Conservation (phyloP, 1,284 basidiomycete genomes). For the Abortiporus biennis region DNA sequence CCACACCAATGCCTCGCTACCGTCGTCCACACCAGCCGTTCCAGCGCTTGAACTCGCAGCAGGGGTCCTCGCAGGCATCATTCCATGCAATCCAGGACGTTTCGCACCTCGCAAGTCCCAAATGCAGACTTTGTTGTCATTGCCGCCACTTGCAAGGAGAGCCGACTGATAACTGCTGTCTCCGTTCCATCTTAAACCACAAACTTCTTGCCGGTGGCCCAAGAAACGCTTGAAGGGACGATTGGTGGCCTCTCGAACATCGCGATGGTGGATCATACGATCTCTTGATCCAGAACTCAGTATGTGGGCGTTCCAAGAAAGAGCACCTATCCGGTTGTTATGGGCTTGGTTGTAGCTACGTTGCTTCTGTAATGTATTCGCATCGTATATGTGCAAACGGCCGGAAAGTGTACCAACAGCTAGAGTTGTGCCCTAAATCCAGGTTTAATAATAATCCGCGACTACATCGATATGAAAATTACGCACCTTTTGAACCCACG, state of each 20-base stretch:
- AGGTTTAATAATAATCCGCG: neutral
- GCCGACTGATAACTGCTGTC: slow-evolving; percentile 37
- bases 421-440: slow-evolving; percentile 69
- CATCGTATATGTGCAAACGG: slow-evolving; percentile 92
- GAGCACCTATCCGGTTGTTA: slow-evolving; percentile 81
- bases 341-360: slow-evolving; percentile 90
- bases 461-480: neutral
- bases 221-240: slow-evolving; percentile 75
- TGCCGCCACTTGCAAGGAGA: slow-evolving; percentile 86
- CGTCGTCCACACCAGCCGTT: slow-evolving; percentile 31
- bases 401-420: slow-evolving; percentile 91
- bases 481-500: slow-evolving; percentile 86
- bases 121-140: slow-evolving; percentile 97
- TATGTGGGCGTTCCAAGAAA: slow-evolving; percentile 92
- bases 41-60: slow-evolving; percentile 21
- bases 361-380: slow-evolving; percentile 68
- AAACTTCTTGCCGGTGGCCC: slow-evolving; percentile 93
- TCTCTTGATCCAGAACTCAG: slow-evolving; percentile 92
- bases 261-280: slow-evolving; percentile 86
- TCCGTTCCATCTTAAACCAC: slow-evolving; percentile 90
- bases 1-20: slow-evolving; percentile 69
- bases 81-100: slow-evolving; percentile 28
- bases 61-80: neutral
- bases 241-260: slow-evolving; percentile 71
- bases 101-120: slow-evolving; percentile 79